A percentile compares a stretch with the other conserved stretches of the same genome.
phyloP scores from a whole-genome alignment of 2,329 filamentous ascomycete genomes.

The Ophiostoma australiae region DNA sequence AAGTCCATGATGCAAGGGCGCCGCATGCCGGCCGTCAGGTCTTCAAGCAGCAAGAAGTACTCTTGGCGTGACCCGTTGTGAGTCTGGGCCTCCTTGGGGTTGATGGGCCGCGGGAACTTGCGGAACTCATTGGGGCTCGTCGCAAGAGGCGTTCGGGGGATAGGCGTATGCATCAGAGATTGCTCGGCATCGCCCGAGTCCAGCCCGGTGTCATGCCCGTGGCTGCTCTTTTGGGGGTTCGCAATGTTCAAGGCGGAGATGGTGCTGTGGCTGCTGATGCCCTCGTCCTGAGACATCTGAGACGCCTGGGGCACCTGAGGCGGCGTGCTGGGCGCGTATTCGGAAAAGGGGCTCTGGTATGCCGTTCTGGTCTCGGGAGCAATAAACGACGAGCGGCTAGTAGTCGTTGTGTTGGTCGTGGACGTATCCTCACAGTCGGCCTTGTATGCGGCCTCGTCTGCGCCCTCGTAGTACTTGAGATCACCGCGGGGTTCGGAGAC shows the following conservation, averaged over 20 bases:
- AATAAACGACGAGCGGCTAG: constrained; percentile 26
- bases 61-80: constrained; percentile 66
- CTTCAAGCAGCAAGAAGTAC: constrained; percentile 88
- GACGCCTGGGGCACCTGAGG: neutral
- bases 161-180: neutral
- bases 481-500: constrained; percentile 67
- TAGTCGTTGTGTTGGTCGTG: constrained; percentile 24
- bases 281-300: neutral
- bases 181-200: constrained; percentile 11
- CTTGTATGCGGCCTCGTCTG: constrained; percentile 75
- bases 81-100: constrained; percentile 71
- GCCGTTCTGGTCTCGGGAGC: neutral
- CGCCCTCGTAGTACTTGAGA: constrained; percentile 86
- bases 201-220: neutral
- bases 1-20: constrained; percentile 93
- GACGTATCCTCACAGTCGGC: constrained; percentile 55
- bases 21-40: constrained; percentile 94
- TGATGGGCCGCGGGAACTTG: constrained; percentile 58
- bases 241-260: constrained; percentile 25
- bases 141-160: constrained; percentile 16
- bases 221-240: constrained; percentile 19
- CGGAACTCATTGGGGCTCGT: constrained; percentile 24
- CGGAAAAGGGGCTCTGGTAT: constrained; percentile 13
- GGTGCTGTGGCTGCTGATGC: constrained; percentile 24
- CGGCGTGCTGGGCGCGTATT: neutral